Percentiles rank a stretch among this genome's conserved stretches.
Conservation (phyloP, 495 filamentous ascomycete species). For the Penicillium simplicissimum region DNA sequence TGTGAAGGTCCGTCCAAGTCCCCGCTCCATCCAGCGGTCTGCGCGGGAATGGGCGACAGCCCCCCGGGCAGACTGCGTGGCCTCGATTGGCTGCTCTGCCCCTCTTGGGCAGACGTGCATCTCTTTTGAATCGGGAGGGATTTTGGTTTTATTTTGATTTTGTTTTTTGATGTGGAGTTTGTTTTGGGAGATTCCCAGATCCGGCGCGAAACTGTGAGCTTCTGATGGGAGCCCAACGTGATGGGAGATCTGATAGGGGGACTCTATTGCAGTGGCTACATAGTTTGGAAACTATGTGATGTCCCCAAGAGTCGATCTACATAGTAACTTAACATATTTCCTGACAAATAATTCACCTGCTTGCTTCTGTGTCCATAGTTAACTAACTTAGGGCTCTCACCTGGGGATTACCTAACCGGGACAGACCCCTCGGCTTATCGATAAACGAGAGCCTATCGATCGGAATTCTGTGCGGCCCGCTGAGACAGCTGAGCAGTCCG, state of each 20-base stretch:
- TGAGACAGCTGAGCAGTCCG: constrained; percentile 16
- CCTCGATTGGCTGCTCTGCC: constrained; percentile 49
- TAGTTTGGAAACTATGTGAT: not conserved
- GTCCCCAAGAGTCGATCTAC: too few species aligned
- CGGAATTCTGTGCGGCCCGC: constrained; percentile 5
- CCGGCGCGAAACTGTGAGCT: not conserved
- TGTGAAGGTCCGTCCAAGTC: constrained; percentile 15
- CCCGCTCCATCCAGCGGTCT: constrained; percentile 35
- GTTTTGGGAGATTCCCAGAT: not conserved
- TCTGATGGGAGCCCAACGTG: not conserved
- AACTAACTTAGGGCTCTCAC: too few species aligned
- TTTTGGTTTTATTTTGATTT: constrained; percentile 14
- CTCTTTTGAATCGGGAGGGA: constrained; percentile 8
- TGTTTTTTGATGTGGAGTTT: not conserved
- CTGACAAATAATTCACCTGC: not conserved
- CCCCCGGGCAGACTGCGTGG: constrained; percentile 14
- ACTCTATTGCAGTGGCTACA: not conserved
- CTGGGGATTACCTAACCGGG: not conserved
- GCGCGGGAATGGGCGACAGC: constrained; percentile 32
- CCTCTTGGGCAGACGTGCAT: constrained; percentile 53
- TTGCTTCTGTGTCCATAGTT: too few species aligned
- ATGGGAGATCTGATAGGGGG: constrained; percentile 9
- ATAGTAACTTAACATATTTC: too few species aligned
- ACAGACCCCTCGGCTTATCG: constrained; percentile 19
- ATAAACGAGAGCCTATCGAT: constrained; percentile 36